Base-by-base conservation (phyloP, 345 rosid species). In the Camelina neglecta region DNA sequence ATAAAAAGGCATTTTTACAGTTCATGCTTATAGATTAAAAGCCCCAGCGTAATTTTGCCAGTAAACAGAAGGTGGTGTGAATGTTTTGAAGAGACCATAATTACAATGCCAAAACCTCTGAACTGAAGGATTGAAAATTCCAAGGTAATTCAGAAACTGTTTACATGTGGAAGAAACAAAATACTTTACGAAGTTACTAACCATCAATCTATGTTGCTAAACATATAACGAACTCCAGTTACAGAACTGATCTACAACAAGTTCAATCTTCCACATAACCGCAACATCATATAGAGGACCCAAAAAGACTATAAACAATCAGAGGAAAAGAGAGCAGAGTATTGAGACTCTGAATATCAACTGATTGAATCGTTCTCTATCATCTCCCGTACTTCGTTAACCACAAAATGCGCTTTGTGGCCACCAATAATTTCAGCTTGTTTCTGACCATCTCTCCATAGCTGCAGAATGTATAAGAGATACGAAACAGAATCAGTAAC, bases 391-490 rank as follows among this genome's bases (percentile, higher is more conserved):
- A 89, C 88, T 82, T 95, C 97, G 55, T 83, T 75, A 60, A 90
- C 58, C 59, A 90, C 97, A 20, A 87, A 51, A 75, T 90, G 80
- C 16, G 96, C 93, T 80, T 89, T 92, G 84, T 92, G 96, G 29
- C 91, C 97, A 2, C 97, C 99, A 7, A 90, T 85, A 42, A 92
- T 87, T 78, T 92, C 96, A 5, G 63, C 96, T 77, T 88, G 96
- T 80, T 90, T 94, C 82, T 88, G 73, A 45, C 89, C n/a, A 48
- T 89, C 86, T 79, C 80, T 90, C 97, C 97, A 92, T 26, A 92
- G 74, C 97, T 94, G 85, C 45, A 73, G 55, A 61, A 21, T 16
- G 47, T 13, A 65, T 29, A 29, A 29, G 31, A 29, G 31, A 29
- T 13, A 35, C 38, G 65, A 31, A 12, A 56, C 15, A 61, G 4